phyloP scores from a whole-genome alignment of 805 yeast species.

The Hanseniaspora meyeri region DNA sequence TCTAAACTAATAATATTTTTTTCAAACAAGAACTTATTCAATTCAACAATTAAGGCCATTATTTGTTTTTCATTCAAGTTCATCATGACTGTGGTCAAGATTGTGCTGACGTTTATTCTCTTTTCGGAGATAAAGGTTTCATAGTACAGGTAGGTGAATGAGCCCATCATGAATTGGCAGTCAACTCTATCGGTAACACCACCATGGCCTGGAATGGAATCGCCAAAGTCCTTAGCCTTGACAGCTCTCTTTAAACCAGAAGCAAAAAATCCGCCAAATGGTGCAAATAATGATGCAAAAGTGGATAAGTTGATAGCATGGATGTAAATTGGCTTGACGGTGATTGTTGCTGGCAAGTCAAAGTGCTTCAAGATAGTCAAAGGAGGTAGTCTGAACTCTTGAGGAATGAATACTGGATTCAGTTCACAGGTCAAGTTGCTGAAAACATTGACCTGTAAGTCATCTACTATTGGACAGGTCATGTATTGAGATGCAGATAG shows the following conservation, averaged over 20 bases:
- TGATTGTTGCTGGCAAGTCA: constrained; percentile 35
- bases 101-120: constrained; percentile 57
- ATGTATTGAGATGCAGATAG: constrained; percentile 58
- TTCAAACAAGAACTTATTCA: constrained; percentile 31
- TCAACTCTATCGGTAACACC: constrained; percentile 96
- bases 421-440: constrained; percentile 61
- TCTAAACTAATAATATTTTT: constrained; percentile 32
- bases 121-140: constrained; percentile 77
- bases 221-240: constrained; percentile 93
- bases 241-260: constrained; percentile 95
- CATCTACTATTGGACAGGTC: constrained; percentile 69
- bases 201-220: constrained; percentile 97
- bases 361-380: constrained; percentile 39
- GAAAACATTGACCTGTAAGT: constrained; percentile 49
- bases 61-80: constrained; percentile 58
- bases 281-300: constrained; percentile 93
- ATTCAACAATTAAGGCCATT: constrained; percentile 44
- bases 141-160: constrained; percentile 80
- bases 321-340: constrained; percentile 76
- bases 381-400: constrained; percentile 62
- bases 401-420: constrained; percentile 81
- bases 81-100: constrained; percentile 64
- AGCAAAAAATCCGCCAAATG: constrained; percentile 97
- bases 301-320: constrained; percentile 80
- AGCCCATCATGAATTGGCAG: constrained; percentile 96